A percentile compares a stretch with the other conserved stretches of the same genome.
phyloP scores from a whole-genome alignment of 257 asterid genomes.

The Nicotiana obtusifolia region DNA sequence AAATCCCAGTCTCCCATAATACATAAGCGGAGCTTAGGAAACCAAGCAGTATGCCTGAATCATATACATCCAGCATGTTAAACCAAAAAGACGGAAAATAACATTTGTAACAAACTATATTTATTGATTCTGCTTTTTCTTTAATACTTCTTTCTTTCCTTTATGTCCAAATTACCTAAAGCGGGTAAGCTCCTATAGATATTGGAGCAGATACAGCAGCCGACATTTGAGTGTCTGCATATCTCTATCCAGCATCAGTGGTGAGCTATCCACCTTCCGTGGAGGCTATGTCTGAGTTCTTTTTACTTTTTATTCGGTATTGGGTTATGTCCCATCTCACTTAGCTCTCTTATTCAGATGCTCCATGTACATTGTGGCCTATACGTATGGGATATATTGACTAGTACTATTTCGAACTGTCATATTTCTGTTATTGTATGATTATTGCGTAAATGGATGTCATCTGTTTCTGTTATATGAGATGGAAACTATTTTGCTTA shows the following conservation, averaged over 20 bases:
- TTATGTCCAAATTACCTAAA: background rate
- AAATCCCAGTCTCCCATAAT: background rate
- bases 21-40: background rate
- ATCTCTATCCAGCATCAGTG: background rate
- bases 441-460: background rate
- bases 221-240: background rate
- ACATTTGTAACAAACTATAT: background rate
- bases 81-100: background rate
- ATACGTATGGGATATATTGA: background rate
- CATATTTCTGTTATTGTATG: background rate
- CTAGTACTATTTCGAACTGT: background rate
- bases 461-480: background rate
- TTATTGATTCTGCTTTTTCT: background rate
- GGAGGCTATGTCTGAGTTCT: background rate
- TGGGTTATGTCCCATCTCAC: background rate
- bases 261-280: background rate
- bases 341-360: background rate
- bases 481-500: background rate
- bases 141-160: background rate
- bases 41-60: background rate
- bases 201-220: background rate
- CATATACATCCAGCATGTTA: background rate
- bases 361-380: background rate
- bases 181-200: background rate
- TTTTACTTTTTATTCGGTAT: background rate